phyloP scores from a whole-genome alignment of 169 alveolate species.

The Ichthyophthirius multifiliis region DNA sequence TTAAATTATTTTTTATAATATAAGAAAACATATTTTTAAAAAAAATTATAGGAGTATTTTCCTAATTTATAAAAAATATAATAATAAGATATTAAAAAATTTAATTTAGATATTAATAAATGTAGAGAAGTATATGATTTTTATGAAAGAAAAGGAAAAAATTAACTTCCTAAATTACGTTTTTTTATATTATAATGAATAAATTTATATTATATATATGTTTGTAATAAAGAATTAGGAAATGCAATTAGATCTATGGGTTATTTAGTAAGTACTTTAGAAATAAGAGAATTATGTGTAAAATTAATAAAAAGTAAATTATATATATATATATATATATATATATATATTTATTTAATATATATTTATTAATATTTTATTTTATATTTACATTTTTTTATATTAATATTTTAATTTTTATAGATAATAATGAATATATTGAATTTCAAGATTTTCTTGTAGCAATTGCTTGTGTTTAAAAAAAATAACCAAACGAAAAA shows the following conservation, averaged over 20 bases:
- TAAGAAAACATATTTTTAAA: no score
- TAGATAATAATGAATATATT: no score
- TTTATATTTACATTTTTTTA: no score
- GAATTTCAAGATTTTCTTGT: constrained; percentile 2
- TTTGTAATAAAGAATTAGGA: neutral
- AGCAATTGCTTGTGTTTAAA: neutral
- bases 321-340: neutral
- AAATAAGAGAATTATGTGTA: neutral
- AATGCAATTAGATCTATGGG: constrained; percentile 6
- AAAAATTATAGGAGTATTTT: no score
- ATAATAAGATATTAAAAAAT: neutral
- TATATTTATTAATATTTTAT: neutral
- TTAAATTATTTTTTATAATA: no score
- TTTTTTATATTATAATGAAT: neutral
- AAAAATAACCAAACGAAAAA: neutral
- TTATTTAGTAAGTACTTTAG: neutral
- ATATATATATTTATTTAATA: neutral
- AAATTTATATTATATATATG: neutral
- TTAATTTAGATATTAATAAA: neutral
- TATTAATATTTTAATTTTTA: no score
- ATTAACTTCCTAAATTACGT: neutral
- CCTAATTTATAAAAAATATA: neutral
- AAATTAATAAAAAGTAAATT: neutral
- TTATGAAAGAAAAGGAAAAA: neutral
- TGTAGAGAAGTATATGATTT: constrained; percentile 1